These are phyloP conservation scores for Termitomyces sp. DNA, from an alignment of 768 basidiomycete genomes.

Conservation along the genomic window DNA sequence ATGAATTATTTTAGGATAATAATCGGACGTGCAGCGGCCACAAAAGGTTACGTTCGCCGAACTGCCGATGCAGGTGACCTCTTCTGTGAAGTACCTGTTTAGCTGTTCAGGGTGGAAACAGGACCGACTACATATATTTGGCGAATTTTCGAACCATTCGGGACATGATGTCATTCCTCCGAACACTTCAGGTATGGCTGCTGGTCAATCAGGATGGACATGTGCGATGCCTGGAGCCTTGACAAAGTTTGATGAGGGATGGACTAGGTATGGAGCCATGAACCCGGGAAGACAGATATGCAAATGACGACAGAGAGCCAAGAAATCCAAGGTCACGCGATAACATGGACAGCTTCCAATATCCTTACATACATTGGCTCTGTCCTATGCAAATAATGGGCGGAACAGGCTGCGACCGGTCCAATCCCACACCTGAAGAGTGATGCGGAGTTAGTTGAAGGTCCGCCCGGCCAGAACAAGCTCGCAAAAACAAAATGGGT, in stretches of 20 bases:
- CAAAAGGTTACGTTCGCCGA: constrained; percentile 8
- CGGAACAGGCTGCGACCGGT: neutral
- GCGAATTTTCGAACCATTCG: neutral
- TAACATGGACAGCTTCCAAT: neutral
- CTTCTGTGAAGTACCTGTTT: neutral
- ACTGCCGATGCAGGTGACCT: neutral
- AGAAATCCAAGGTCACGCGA: neutral
- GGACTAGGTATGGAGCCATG: neutral
- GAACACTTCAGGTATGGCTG: neutral
- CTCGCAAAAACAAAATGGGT: neutral
- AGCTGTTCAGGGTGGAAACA: neutral
- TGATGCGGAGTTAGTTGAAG: neutral
- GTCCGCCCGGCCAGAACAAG: neutral
- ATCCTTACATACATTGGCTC: neutral
- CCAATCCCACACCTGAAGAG: neutral
- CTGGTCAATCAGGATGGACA: too few species aligned
- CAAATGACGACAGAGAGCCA: neutral
- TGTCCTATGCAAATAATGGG: neutral
- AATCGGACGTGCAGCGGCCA: constrained; percentile 1
- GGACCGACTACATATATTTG: neutral
- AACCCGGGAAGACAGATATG: neutral
- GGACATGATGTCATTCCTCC: neutral
- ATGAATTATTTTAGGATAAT: neutral
- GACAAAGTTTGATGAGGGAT: neutral
- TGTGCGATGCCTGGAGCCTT: neutral